A percentile compares a stretch with the other conserved stretches of the same genome.
Evolutionary conservation across 2,329 filamentous ascomycete species (phyloP).

Genomic region (Ophiostoma tasmaniense): DNA sequence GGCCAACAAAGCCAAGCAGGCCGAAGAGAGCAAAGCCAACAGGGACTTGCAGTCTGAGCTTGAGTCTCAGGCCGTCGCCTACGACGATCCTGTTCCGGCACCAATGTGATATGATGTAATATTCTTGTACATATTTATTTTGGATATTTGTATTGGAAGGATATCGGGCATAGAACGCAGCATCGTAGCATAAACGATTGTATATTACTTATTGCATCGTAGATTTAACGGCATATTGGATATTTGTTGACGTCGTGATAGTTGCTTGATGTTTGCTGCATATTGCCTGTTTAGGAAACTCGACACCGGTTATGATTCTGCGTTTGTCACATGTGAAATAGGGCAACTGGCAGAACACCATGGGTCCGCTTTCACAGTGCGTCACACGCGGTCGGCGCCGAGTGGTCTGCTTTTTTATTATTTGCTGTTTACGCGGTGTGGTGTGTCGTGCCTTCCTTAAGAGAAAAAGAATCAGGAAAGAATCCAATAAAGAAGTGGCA

Average conservation of each 20-base stretch:
- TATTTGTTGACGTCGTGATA: background rate
- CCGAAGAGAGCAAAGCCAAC: background rate
- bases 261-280: background rate
- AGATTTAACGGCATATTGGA: background rate
- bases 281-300: background rate
- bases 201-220: background rate
- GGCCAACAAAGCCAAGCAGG: background rate
- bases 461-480: background rate
- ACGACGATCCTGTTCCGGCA: background rate
- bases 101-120: background rate
- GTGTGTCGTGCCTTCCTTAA: background rate
- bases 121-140: background rate
- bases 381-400: background rate
- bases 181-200: background rate
- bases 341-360: background rate
- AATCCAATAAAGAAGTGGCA: background rate
- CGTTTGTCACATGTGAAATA: background rate
- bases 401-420: background rate
- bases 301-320: background rate
- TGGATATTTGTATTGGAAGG: background rate
- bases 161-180: background rate
- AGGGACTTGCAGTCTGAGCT: constrained; percentile 8
- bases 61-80: background rate
- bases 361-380: background rate
- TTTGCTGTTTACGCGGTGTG: background rate